A percentile compares a stretch with the other conserved stretches of the same genome.
These are phyloP conservation scores for Aspergillus cejpii DNA, from an alignment of 2,329 filamentous ascomycete species.

Conservation along the genomic window DNA sequence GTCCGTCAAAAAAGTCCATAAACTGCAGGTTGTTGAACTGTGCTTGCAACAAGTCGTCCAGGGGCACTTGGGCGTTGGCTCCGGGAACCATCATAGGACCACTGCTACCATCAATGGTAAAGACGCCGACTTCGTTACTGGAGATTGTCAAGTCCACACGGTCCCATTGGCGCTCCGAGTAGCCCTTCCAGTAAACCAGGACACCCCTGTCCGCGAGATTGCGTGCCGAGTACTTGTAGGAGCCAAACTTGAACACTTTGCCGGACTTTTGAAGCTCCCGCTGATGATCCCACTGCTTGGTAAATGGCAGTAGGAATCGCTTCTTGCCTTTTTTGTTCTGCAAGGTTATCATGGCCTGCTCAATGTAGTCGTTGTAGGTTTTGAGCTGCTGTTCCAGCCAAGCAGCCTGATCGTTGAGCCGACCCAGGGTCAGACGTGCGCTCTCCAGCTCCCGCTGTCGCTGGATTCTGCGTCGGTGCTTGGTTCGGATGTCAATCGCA, in stretches of 20 bases:
- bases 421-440: constrained; percentile 42
- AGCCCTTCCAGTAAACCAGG: constrained; percentile 82
- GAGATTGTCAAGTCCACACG: constrained; percentile 91
- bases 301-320: constrained; percentile 89
- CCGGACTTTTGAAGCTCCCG: constrained; percentile 87
- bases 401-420: constrained; percentile 59
- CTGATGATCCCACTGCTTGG: constrained; percentile 98
- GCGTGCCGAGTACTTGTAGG: constrained; percentile 91
- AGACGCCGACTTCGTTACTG: constrained; percentile 88
- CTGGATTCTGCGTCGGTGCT: constrained; percentile 87
- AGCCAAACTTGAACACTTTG: constrained; percentile 93
- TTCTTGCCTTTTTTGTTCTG: constrained; percentile 97
- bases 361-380: constrained; percentile 98
- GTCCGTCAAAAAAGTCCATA: constrained; percentile 86
- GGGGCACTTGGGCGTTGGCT: constrained; percentile 76
- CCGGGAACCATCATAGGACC: constrained; percentile 95
- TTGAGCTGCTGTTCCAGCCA: constrained; percentile 94
- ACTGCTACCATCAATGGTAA: constrained; percentile 82
- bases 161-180: constrained; percentile 75
- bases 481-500: constrained; percentile 91
- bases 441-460: constrained; percentile 80
- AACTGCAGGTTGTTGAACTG: constrained; percentile 97
- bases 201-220: constrained; percentile 89
- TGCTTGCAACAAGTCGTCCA: constrained; percentile 90
- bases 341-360: constrained; percentile 93